phyloP scores from a whole-genome alignment of 495 filamentous ascomycete species.

The Xylaria bambusicola region DNA sequence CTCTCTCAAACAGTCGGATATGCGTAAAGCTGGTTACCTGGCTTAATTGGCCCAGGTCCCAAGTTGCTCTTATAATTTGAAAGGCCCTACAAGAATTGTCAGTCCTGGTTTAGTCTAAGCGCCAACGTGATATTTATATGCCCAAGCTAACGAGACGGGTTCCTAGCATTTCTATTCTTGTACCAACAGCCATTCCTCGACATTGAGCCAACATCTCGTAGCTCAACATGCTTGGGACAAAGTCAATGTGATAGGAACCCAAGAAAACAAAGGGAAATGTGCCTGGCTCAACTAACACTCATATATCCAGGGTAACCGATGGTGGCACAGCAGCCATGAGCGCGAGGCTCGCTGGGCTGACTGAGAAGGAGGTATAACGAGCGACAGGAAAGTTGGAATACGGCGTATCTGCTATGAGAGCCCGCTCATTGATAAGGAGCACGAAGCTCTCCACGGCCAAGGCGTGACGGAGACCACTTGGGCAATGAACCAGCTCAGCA shows the following conservation, averaged over 20 bases:
- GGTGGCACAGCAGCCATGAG: neutral
- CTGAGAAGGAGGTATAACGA: conserved; percentile 11
- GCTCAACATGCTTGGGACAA: neutral
- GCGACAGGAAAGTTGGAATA: conserved; percentile 16
- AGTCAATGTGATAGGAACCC: neutral
- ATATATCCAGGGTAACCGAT: neutral
- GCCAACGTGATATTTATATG: neutral
- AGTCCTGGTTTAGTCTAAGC: neutral
- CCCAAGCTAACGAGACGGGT: neutral
- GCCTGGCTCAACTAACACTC: conserved; percentile 6
- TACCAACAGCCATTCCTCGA: neutral
- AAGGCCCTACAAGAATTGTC: neutral
- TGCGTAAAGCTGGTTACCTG: too few species aligned
- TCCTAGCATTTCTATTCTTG: neutral
- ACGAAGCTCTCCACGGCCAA: neutral
- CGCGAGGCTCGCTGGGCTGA: neutral
- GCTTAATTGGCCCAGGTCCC: neutral
- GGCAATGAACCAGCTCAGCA: conserved; percentile 5
- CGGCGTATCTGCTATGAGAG: conserved; percentile 6
- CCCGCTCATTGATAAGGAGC: conserved; percentile 9
- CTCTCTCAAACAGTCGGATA: neutral
- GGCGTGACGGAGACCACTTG: neutral
- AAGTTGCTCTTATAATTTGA: neutral
- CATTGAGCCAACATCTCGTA: neutral
- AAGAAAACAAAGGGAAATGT: neutral